A percentile compares a stretch with the other conserved stretches of the same genome.
Evolutionary conservation across 2,329 filamentous ascomycete species (phyloP).

Genomic region (Colletotrichum musae): DNA sequence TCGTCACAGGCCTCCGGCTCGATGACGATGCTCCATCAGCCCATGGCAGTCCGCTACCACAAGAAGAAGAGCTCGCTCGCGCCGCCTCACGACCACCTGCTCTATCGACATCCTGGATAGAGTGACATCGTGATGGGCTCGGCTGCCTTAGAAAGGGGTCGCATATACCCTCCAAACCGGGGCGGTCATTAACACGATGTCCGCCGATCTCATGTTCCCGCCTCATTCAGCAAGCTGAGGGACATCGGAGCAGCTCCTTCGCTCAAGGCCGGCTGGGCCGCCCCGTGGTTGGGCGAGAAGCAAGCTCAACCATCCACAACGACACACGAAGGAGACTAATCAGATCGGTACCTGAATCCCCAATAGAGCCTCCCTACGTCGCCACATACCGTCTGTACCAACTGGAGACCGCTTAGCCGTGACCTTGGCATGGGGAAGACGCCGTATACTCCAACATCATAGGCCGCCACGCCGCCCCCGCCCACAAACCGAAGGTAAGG

Average conservation of each 20-base stretch:
- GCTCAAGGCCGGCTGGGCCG: background rate
- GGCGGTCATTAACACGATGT: constrained; percentile 29
- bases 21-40: constrained; percentile 31
- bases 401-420: constrained; percentile 27
- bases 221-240: background rate
- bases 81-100: constrained; percentile 7
- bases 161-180: constrained; percentile 17
- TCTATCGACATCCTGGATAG: background rate
- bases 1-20: constrained; percentile 25
- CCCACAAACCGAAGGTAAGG: constrained; percentile 1
- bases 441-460: background rate
- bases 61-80: constrained; percentile 12
- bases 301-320: background rate
- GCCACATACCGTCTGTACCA: constrained; percentile 14
- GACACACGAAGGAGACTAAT: background rate
- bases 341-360: constrained; percentile 39
- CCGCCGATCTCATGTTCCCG: constrained; percentile 28
- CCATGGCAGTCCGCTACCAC: background rate
- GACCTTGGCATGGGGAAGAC: constrained; percentile 12
- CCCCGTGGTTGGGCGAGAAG: background rate
- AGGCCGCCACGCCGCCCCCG: background rate
- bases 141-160: constrained; percentile 21
- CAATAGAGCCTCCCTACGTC: constrained; percentile 7
- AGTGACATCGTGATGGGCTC: constrained; percentile 36
- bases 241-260: background rate